Evolutionary conservation across 768 basidiomycete species (phyloP).

Genomic region (Hortiboletus flavorubellus): DNA sequence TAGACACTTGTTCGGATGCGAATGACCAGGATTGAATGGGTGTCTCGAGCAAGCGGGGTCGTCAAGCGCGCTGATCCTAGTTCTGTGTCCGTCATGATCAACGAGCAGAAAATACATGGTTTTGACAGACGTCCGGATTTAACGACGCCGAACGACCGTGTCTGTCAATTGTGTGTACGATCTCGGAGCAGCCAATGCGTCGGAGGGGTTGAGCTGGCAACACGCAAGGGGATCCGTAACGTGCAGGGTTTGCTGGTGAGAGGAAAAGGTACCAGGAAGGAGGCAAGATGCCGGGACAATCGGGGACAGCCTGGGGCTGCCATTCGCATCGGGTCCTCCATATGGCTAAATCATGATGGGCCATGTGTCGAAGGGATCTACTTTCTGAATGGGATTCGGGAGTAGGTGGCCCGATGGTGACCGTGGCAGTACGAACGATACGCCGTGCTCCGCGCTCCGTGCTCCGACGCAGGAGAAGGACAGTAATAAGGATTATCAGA

Average conservation of each 20-base stretch:
- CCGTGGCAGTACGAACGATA: neutral
- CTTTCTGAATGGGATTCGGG: constrained; percentile 1
- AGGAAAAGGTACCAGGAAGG: neutral
- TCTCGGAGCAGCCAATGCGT: neutral
- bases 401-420: neutral
- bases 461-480: neutral
- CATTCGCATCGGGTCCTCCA: neutral
- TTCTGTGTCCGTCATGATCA: neutral
- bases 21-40: neutral
- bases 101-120: neutral
- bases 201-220: neutral
- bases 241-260: neutral
- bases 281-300: neutral
- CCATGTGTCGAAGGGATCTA: neutral
- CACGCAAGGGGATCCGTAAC: neutral
- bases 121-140: neutral
- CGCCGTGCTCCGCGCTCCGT: neutral
- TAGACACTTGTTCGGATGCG: neutral
- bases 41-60: neutral
- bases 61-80: neutral
- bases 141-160: neutral
- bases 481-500: neutral
- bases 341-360: neutral
- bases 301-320: neutral
- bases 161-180: neutral